These are phyloP conservation scores for Heimioporus punctisporus DNA, from an alignment of 1,284 basidiomycete genomes.

Conservation along the genomic window DNA sequence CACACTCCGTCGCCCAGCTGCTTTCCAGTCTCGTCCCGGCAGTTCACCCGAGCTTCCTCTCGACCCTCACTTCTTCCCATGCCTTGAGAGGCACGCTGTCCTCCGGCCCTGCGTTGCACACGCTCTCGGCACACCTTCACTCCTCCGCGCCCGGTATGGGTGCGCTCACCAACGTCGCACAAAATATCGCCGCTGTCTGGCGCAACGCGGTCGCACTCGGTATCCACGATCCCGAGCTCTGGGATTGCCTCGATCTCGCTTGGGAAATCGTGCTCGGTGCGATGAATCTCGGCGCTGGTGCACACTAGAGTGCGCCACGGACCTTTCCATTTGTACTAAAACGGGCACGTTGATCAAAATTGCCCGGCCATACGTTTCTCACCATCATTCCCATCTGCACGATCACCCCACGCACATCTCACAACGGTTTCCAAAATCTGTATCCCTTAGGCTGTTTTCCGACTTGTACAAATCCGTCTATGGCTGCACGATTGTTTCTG, in stretches of 20 bases:
- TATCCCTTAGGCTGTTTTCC: slow-evolving; percentile 24
- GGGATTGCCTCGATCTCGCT: slow-evolving; percentile 70
- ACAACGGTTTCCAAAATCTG: slow-evolving; percentile 25
- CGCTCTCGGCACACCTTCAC: slow-evolving; percentile 51
- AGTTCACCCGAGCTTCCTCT: slow-evolving; percentile 53
- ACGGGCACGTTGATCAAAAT: slow-evolving; percentile 18
- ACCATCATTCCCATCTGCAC: slow-evolving; percentile 27
- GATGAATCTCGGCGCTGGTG: slow-evolving; percentile 56
- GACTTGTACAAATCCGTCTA: slow-evolving; percentile 16
- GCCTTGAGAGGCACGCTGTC: slow-evolving; percentile 45
- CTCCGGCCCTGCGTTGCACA: slow-evolving; percentile 47
- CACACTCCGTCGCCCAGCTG: slow-evolving; percentile 53
- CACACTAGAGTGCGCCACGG: slow-evolving; percentile 23
- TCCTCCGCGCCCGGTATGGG: slow-evolving; percentile 44
- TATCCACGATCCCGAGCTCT: slow-evolving; percentile 63
- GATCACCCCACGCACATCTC: slow-evolving; percentile 13
- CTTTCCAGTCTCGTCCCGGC: slow-evolving; percentile 59
- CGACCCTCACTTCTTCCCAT: slow-evolving; percentile 46
- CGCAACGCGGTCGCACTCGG: slow-evolving; percentile 71
- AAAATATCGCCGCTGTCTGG: slow-evolving; percentile 76
- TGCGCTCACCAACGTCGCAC: slow-evolving; percentile 54
- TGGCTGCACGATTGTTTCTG: slow-evolving; percentile 22
- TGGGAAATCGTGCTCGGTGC: slow-evolving; percentile 73
- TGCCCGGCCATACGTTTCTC: slow-evolving; percentile 16
- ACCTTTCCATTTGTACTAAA: slow-evolving; percentile 20